A percentile compares a stretch with the other conserved stretches of the same genome.
Conservation (phyloP, 208 protist species). For the Trypanosoma scelopori region DNA sequence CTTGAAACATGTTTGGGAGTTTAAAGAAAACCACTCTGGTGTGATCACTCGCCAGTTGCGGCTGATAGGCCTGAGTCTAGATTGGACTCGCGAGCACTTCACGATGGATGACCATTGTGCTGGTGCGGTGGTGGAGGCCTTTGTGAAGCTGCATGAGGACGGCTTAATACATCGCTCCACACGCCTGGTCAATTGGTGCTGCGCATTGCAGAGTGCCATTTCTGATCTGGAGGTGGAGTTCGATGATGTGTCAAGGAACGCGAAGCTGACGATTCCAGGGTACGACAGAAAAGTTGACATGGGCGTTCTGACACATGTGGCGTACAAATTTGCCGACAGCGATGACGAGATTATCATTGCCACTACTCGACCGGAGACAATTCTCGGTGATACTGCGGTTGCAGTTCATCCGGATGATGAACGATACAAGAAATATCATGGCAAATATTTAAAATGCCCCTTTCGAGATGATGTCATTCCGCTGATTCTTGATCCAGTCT, state of each 20-base stretch:
- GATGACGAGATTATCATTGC: slow-evolving; percentile 95
- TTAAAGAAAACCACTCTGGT: slow-evolving; percentile 96
- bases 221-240: slow-evolving; percentile 99
- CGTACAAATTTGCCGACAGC: slow-evolving; percentile 92
- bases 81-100: slow-evolving; percentile 99
- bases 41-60: slow-evolving; percentile 97
- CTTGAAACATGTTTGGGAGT: slow-evolving; percentile 96
- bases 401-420: slow-evolving; percentile 98
- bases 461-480: slow-evolving; percentile 95
- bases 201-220: slow-evolving; percentile 98
- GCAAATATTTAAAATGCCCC: slow-evolving; percentile 96
- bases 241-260: slow-evolving; percentile 74
- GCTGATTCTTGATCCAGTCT: slow-evolving; percentile 94
- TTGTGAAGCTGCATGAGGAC: slow-evolving; percentile 96
- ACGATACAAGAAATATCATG: slow-evolving; percentile 96
- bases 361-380: slow-evolving; percentile 99
- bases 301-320: slow-evolving; percentile 94
- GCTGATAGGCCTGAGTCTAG: slow-evolving; percentile 96
- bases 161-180: slow-evolving; percentile 97
- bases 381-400: slow-evolving; percentile 98
- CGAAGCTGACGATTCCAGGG: slow-evolving; percentile 87
- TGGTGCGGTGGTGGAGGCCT: slow-evolving; percentile 96
- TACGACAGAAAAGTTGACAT: slow-evolving; percentile 94
- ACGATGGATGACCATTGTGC: slow-evolving; percentile 97
- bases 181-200: slow-evolving; percentile 99